These are phyloP conservation scores for Tuber calosporum DNA, from an alignment of 495 filamentous ascomycete genomes.

Conservation along the genomic window DNA sequence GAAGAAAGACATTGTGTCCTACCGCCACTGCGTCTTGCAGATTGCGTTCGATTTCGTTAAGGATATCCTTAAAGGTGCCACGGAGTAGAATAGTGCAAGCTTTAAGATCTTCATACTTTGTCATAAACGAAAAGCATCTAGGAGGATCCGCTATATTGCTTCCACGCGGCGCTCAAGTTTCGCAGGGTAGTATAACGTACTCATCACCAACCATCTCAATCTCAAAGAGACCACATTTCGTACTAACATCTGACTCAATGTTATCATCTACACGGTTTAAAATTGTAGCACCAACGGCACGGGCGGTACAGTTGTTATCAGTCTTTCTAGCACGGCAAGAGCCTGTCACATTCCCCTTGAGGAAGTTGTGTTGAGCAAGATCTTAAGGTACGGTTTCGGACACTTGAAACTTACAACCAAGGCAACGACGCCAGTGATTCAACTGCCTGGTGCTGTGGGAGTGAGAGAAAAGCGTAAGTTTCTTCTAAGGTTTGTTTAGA, in stretches of 20 bases:
- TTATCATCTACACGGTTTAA: slow-evolving; percentile 94
- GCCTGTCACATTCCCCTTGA: too few species aligned
- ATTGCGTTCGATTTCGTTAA: slow-evolving; percentile 98
- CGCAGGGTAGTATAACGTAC: slow-evolving; percentile 23
- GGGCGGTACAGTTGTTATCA: slow-evolving; percentile 97
- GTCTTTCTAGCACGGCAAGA: slow-evolving; percentile 99
- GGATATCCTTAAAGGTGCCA: slow-evolving; percentile 93
- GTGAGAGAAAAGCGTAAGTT: slow-evolving; percentile 45
- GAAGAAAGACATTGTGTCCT: slow-evolving; percentile 94
- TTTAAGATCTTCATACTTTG: too few species aligned
- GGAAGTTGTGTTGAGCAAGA: slow-evolving; percentile 92
- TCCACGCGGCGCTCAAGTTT: not conserved
- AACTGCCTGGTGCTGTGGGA: slow-evolving; percentile 17
- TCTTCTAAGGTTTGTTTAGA: too few species aligned
- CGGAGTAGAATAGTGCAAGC: slow-evolving; percentile 93
- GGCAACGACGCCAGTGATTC: not conserved
- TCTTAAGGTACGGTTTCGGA: slow-evolving; percentile 58
- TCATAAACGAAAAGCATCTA: slow-evolving; percentile 91
- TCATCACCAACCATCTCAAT: slow-evolving; percentile 99
- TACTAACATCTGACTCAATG: slow-evolving; percentile 87
- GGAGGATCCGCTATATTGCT: not conserved
- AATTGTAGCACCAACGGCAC: slow-evolving; percentile 92
- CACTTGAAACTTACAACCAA: too few species aligned
- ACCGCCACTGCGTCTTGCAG: slow-evolving; percentile 98
- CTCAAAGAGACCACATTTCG: slow-evolving; percentile 87